phyloP scores from a whole-genome alignment of 2,329 filamentous ascomycete genomes.

The Tolypocladium ophioglossoides region DNA sequence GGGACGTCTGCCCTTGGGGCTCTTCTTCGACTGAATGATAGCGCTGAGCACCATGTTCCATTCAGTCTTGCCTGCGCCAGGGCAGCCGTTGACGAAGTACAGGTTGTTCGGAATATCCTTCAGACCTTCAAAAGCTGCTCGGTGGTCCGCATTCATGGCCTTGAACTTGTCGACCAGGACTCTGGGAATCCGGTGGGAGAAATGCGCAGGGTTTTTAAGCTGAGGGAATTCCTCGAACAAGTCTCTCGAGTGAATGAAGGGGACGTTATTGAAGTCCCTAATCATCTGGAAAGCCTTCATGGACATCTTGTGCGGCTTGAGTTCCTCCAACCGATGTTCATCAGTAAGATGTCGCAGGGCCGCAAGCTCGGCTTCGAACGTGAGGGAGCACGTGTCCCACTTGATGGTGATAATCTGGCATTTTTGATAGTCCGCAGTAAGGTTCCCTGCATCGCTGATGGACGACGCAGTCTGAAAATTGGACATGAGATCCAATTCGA shows the following conservation, averaged over 20 bases:
- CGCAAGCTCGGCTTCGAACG: slow-evolving; percentile 22
- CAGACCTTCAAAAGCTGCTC: slow-evolving; percentile 22
- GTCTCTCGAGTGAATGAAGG: slow-evolving; percentile 10
- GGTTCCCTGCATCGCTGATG: slow-evolving; percentile 8
- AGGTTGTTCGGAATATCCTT: slow-evolving; percentile 28
- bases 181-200: slow-evolving; percentile 10
- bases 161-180: slow-evolving; percentile 17
- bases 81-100: slow-evolving; percentile 34
- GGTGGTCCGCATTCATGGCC: slow-evolving; percentile 27
- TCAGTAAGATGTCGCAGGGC: slow-evolving; percentile 15
- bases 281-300: slow-evolving; percentile 22
- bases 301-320: slow-evolving; percentile 9
- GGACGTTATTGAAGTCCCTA: slow-evolving; percentile 14
- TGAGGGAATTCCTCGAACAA: slow-evolving; percentile 21
- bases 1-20: slow-evolving; percentile 9
- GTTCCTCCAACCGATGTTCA: slow-evolving; percentile 8
- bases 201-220: slow-evolving; percentile 15
- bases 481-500: slow-evolving; percentile 43
- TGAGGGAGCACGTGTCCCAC: slow-evolving; percentile 16
- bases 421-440: slow-evolving; percentile 7
- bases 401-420: slow-evolving; percentile 14
- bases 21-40: slow-evolving; percentile 22
- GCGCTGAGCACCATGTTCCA: slow-evolving; percentile 32
- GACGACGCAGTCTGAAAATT: slow-evolving; percentile 50
- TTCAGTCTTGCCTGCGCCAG: slow-evolving; percentile 36